Base-by-base conservation (phyloP, 2,329 filamentous ascomycete genomes). In the Septoria petroselini region DNA sequence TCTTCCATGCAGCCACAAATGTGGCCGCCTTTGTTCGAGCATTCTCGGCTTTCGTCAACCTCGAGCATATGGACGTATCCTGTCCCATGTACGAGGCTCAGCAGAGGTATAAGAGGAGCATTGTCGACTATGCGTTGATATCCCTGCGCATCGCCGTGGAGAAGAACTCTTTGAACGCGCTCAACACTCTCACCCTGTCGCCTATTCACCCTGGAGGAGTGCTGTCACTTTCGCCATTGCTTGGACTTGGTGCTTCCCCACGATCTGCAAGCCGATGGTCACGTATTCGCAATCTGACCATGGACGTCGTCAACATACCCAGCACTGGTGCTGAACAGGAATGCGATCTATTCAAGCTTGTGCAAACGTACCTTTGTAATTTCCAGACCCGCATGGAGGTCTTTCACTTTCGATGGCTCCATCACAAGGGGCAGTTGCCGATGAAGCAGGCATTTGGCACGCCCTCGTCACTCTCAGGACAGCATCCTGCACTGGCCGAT, bases 1-100 rank as follows among this genome's bases (percentile, higher is more conserved):
- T 95, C 2, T 95, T 95, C 71, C 90, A 95, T 65, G 87, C 89
- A 5, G 87, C 90, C 6, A 91, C 88, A 53, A 93, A 95, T 65
- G 85, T 94, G 5, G 81, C 86, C 4, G 86, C 87, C 31, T 95
- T 95, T 71, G 83, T 91, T 60, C 78, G 82, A 56, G 86, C 86
- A 41, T 76, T 95, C 65, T 79, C 78, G 29, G 74, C 83, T 55
- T 68, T 95, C 62, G 73, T 80, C 50, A 85, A 84, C 60, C 73
- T 95, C 61, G 76, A 80, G 38, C 86, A 91, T 66, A 75, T 95
- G 52, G 85, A 80, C 41, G 79, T 95, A 64, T 83, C 81, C 53
- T 93, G 88, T 59, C 86, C 87, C 4, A 85, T 82, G 30, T 85
- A 90, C 67, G 75, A 83, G 52, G 73, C 77, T 7, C 54, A 65